phyloP scores from a whole-genome alignment of 1,284 basidiomycete genomes.

The Malassezia caprae region DNA sequence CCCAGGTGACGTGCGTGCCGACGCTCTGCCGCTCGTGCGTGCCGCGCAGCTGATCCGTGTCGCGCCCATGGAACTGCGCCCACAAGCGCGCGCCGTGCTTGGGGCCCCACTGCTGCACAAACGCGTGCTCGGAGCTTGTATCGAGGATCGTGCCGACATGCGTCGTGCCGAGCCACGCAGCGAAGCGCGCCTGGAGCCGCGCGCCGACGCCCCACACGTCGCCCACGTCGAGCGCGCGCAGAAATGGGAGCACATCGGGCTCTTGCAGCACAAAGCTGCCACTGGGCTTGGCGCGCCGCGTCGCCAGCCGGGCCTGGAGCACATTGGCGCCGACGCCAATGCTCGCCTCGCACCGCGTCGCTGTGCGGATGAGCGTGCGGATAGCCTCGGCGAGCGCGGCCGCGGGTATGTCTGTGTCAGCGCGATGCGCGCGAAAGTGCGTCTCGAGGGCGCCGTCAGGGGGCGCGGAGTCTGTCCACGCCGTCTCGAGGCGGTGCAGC shows the following conservation, averaged over 20 bases:
- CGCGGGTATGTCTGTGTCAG: neutral
- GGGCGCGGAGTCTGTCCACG: slow-evolving; percentile 10
- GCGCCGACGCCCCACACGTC: slow-evolving; percentile 80
- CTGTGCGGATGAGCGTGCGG: slow-evolving; percentile 62
- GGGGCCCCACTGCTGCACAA: slow-evolving; percentile 62
- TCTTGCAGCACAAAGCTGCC: slow-evolving; percentile 66
- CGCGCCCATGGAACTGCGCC: slow-evolving; percentile 71
- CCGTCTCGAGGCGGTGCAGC: slow-evolving; percentile 49
- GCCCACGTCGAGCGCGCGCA: slow-evolving; percentile 69
- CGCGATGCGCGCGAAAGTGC: neutral
- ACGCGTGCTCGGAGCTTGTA: slow-evolving; percentile 16
- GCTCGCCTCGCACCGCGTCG: slow-evolving; percentile 67
- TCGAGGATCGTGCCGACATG: slow-evolving; percentile 57
- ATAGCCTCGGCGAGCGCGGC: slow-evolving; percentile 60
- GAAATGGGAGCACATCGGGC: slow-evolving; percentile 52
- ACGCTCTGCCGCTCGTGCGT: slow-evolving; percentile 33
- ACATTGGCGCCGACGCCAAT: slow-evolving; percentile 88
- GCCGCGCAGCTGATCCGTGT: slow-evolving; percentile 64
- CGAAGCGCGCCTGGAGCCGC: slow-evolving; percentile 38
- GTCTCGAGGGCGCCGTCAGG: slow-evolving; percentile 14
- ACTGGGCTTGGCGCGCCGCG: slow-evolving; percentile 79
- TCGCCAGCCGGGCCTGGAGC: slow-evolving; percentile 81
- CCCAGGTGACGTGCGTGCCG: slow-evolving; percentile 55
- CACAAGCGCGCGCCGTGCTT: slow-evolving; percentile 72
- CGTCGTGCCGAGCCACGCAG: slow-evolving; percentile 64